A percentile compares a stretch with the other conserved stretches of the same genome.
phyloP scores from a whole-genome alignment of 202 grass and related monocot species.

The Musa balbisiana region DNA sequence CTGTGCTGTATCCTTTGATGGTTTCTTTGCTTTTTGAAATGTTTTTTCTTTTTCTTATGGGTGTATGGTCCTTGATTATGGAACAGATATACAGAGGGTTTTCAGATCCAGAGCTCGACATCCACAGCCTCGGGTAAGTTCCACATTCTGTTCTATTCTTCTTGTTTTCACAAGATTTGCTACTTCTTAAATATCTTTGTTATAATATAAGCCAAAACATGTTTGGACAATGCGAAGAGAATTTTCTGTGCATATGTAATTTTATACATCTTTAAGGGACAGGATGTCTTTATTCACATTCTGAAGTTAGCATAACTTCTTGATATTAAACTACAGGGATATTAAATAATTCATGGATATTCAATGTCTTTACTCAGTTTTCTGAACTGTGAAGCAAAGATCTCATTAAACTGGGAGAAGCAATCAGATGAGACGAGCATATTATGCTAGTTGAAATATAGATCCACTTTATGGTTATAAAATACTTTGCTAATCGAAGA shows the following conservation, averaged over 20 bases:
- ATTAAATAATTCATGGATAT: neutral
- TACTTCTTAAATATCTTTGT: neutral
- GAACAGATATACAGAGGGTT: slow-evolving; percentile 85
- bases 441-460: too few relatives aligned
- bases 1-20: slow-evolving; percentile 78
- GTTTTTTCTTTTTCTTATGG: neutral
- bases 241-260: neutral
- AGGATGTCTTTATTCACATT: neutral
- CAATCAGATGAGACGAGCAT: too few relatives aligned
- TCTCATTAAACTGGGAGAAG: too few relatives aligned
- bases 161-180: neutral
- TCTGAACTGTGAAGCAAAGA: too few relatives aligned
- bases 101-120: slow-evolving; percentile 69
- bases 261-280: neutral
- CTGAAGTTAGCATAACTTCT: neutral
- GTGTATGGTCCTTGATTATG: slow-evolving; percentile 31
- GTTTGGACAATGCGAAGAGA: neutral
- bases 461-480: too few relatives aligned
- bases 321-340: neutral
- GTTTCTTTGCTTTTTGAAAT: neutral
- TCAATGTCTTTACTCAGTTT: too few relatives aligned
- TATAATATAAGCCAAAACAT: neutral
- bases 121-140: slow-evolving; percentile 76
- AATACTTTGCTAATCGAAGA: too few relatives aligned
- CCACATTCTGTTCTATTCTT: slow-evolving; percentile 5